Conservation (phyloP, 768 basidiomycete species). For the Rhodosporidiobolus sp. region DNA sequence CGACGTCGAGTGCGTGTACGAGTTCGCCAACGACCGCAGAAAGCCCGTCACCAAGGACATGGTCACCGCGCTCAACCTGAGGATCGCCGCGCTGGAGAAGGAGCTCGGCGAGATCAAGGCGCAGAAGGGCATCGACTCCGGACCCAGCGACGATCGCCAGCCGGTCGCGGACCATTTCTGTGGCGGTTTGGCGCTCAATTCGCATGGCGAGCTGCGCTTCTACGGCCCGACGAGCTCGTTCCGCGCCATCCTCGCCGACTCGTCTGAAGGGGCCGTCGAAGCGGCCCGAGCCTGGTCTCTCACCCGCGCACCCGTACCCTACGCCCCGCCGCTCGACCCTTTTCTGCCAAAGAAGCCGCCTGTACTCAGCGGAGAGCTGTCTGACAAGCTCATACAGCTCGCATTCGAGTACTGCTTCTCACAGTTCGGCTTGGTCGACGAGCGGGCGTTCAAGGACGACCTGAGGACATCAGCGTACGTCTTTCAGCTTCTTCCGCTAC, state of each 20-base stretch:
- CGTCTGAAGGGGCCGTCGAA: not conserved
- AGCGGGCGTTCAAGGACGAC: not conserved
- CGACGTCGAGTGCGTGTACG: not conserved
- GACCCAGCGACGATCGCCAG: not conserved
- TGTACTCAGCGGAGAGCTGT: not conserved
- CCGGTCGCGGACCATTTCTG: not conserved
- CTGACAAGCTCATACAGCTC: not conserved
- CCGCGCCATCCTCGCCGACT: constrained; percentile 20
- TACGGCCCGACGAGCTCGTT: constrained; percentile 13
- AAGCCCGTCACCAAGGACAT: constrained; percentile 3
- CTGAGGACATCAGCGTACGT: not conserved
- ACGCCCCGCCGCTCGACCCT: not conserved
- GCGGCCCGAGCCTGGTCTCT: constrained; percentile 4
- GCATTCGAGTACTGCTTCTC: constrained; percentile 19
- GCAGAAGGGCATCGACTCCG: too few species aligned
- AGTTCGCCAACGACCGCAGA: not conserved
- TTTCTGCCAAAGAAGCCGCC: constrained; percentile 8
- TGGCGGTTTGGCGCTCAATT: constrained; percentile 14
- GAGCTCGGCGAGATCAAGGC: not conserved
- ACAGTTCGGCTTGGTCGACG: constrained; percentile 9
- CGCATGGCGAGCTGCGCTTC: constrained; percentile 14
- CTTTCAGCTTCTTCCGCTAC: too few species aligned
- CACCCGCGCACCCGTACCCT: constrained; percentile 13
- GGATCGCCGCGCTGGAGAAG: not conserved
- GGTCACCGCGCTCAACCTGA: not conserved